Percentiles rank a stretch among this genome's conserved stretches.
These are phyloP conservation scores for Ocimum tenuiflorum DNA, from an alignment of 257 asterid species.

Conservation along the genomic window DNA sequence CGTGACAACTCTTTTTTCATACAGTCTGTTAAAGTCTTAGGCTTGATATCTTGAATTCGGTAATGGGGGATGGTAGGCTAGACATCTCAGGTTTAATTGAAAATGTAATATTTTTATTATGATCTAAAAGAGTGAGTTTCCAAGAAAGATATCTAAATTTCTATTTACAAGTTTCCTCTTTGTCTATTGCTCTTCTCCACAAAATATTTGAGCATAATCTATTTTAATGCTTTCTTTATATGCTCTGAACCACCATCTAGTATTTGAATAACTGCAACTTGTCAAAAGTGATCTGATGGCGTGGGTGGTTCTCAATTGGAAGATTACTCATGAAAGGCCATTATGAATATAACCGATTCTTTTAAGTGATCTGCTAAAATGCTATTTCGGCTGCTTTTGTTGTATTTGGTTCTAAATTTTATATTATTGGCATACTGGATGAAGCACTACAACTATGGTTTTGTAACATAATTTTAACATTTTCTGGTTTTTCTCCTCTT, in stretches of 20 bases:
- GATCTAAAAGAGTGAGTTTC: not conserved
- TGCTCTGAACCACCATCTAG: not conserved
- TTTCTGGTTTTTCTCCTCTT: constrained; percentile 16
- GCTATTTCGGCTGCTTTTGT: not conserved
- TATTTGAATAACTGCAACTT: not conserved
- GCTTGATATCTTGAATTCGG: too few relatives aligned
- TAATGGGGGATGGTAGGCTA: too few relatives aligned
- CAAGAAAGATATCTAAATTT: not conserved
- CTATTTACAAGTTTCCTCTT: not conserved
- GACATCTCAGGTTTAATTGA: not conserved
- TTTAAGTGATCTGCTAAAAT: not conserved
- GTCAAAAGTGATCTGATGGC: not conserved
- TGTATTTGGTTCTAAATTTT: constrained; percentile 1
- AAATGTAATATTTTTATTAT: not conserved
- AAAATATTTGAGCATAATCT: not conserved
- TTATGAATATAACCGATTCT: not conserved
- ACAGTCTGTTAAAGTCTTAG: not conserved
- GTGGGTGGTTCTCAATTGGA: constrained; percentile 2
- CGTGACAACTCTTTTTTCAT: not conserved
- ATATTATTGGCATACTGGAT: not conserved
- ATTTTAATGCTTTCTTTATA: not conserved
- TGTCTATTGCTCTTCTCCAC: not conserved
- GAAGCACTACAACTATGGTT: not conserved
- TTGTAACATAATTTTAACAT: not conserved
- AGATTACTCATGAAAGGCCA: not conserved